These are phyloP conservation scores for Candida sojae DNA, from an alignment of 1,139 yeast species.

Conservation along the genomic window DNA sequence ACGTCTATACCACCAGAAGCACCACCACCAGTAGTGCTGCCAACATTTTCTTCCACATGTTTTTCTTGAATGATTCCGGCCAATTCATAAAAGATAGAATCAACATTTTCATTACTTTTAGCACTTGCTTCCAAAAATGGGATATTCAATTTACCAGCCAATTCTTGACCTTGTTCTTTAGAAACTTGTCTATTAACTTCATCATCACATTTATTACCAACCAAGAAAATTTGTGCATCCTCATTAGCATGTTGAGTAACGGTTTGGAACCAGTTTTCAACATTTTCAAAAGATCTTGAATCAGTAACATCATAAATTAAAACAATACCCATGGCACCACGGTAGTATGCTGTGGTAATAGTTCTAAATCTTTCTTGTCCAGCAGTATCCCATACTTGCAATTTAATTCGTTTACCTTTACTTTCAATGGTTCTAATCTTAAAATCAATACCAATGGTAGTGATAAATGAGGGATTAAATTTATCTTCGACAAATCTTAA, in stretches of 20 bases:
- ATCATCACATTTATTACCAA: slow-evolving; percentile 94
- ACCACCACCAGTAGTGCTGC: slow-evolving; percentile 22
- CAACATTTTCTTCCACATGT: slow-evolving; percentile 46
- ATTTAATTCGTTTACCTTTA: slow-evolving; percentile 88
- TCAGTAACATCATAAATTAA: slow-evolving; percentile 96
- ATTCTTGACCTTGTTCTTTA: slow-evolving; percentile 83
- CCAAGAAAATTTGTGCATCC: slow-evolving; percentile 89
- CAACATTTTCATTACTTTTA: slow-evolving; percentile 89
- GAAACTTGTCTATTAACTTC: slow-evolving; percentile 75
- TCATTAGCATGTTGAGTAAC: slow-evolving; percentile 96
- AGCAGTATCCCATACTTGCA: slow-evolving; percentile 99
- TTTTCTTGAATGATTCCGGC: slow-evolving; percentile 88
- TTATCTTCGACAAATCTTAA: slow-evolving; percentile 96
- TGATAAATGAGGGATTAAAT: slow-evolving; percentile 93
- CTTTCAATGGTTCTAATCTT: slow-evolving; percentile 95
- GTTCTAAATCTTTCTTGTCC: slow-evolving; percentile 99
- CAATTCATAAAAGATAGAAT: slow-evolving; percentile 84
- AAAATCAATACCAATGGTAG: slow-evolving; percentile 97
- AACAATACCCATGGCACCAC: slow-evolving; percentile 98
- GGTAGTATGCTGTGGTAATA: slow-evolving; percentile 95
- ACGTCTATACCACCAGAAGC: slow-evolving; percentile 47
- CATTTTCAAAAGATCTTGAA: slow-evolving; percentile 84
- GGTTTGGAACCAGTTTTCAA: slow-evolving; percentile 90
- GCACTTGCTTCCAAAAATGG: slow-evolving; percentile 97
- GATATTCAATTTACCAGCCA: slow-evolving; percentile 85